Evolutionary conservation across 2,329 filamentous ascomycete genomes (phyloP).

Genomic region (Grosmannia penicillata): DNA sequence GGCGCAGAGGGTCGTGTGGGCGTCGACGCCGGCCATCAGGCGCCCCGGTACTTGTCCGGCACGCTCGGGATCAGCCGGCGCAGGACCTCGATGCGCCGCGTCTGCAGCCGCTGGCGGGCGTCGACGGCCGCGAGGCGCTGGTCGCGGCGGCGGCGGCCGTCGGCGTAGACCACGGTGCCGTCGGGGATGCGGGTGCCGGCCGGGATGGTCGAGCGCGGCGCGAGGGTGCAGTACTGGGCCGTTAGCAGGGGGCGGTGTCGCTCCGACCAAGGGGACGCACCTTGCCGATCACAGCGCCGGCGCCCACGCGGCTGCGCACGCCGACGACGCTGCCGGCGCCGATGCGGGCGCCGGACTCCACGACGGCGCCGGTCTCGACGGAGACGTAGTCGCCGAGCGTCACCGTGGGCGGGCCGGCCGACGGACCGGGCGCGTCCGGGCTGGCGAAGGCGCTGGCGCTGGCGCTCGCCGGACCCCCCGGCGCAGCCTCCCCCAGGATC

Average conservation of each 20-base stretch:
- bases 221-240: conserved; percentile 53
- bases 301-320: conserved; percentile 43
- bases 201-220: conserved; percentile 43
- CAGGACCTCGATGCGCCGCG: conserved; percentile 54
- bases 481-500: conserved; percentile 30
- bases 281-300: conserved; percentile 47
- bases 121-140: conserved; percentile 41
- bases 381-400: conserved; percentile 45
- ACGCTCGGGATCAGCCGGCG: conserved; percentile 53
- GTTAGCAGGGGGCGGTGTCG: background rate
- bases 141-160: conserved; percentile 44
- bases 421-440: conserved; percentile 6
- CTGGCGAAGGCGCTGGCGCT: conserved; percentile 11
- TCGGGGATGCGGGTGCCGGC: conserved; percentile 47
- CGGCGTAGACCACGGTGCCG: conserved; percentile 55
- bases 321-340: conserved; percentile 46
- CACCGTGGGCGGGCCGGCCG: conserved; percentile 29
- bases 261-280: conserved; percentile 23
- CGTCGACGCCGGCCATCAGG: too few species aligned
- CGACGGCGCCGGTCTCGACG: conserved; percentile 40
- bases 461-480: background rate
- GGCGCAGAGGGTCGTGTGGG: too few species aligned
- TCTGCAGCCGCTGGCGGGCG: conserved; percentile 46
- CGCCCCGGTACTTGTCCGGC: conserved; percentile 16
- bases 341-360: conserved; percentile 48